These are phyloP conservation scores for Angomonas ambiguus DNA, from an alignment of 208 protist species.

Conservation along the genomic window DNA sequence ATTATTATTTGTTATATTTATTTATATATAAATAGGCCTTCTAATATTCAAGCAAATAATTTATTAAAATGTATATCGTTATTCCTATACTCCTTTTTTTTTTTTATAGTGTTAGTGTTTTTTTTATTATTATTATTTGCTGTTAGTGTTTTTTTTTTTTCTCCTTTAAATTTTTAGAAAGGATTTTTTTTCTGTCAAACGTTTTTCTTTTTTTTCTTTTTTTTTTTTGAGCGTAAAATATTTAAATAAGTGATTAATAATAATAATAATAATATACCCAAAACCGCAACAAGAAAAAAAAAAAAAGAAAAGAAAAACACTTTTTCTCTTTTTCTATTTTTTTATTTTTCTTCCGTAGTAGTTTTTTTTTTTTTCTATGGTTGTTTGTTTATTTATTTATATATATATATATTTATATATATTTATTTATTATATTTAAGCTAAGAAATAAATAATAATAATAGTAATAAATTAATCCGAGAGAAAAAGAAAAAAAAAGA, in stretches of 20 bases:
- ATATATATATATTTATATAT: too few relatives aligned
- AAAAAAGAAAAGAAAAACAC: background rate
- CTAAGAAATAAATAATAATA: background rate
- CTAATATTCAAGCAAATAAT: too few relatives aligned
- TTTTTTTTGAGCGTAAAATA: too few relatives aligned
- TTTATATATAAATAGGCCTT: too few relatives aligned
- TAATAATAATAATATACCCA: background rate
- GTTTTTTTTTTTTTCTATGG: background rate
- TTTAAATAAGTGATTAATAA: too few relatives aligned
- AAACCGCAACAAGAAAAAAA: too few relatives aligned
- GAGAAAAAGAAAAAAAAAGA: background rate
- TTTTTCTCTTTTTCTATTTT: conserved; percentile 1
- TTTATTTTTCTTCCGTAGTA: background rate
- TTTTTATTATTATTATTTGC: background rate
- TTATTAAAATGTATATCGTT: too few relatives aligned
- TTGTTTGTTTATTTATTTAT: background rate
- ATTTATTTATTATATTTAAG: too few relatives aligned
- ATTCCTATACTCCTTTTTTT: too few relatives aligned
- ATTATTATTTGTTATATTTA: background rate
- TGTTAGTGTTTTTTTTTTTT: background rate
- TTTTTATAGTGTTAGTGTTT: background rate
- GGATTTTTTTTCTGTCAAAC: background rate
- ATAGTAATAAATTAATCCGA: background rate
- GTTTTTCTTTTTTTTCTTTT: background rate
- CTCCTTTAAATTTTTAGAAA: background rate